These are phyloP conservation scores for Sutorius australiensis DNA, from an alignment of 768 basidiomycete species.

Conservation along the genomic window DNA sequence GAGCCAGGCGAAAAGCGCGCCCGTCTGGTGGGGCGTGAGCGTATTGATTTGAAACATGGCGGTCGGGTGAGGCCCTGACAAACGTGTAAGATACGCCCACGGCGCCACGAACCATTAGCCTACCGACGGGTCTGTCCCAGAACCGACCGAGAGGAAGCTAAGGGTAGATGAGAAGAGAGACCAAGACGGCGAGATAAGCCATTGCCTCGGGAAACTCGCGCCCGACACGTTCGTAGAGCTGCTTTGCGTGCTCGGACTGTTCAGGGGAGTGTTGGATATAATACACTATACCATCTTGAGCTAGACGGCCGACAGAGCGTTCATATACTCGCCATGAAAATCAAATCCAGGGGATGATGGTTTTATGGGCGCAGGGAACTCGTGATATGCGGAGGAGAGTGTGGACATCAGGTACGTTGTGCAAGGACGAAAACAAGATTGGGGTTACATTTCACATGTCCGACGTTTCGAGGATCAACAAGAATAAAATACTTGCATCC, in stretches of 20 bases:
- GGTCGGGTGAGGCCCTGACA: conserved; percentile 59
- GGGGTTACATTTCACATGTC: no score
- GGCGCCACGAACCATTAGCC: conserved; percentile 12
- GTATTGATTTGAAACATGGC: conserved; percentile 73
- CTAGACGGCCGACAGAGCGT: fast-evolving
- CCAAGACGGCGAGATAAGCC: background rate
- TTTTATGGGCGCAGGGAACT: conserved; percentile 53
- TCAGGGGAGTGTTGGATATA: conserved; percentile 46
- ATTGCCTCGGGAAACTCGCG: conserved; percentile 68
- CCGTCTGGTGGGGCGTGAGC: conserved; percentile 64
- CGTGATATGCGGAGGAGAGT: conserved; percentile 49
- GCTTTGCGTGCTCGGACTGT: conserved; percentile 46
- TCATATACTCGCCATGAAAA: conserved; percentile 55
- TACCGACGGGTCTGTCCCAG: conserved; percentile 62
- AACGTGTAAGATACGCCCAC: background rate
- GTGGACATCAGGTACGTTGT: conserved; percentile 10
- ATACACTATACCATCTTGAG: conserved; percentile 45
- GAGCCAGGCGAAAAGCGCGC: conserved; percentile 65
- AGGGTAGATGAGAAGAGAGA: background rate
- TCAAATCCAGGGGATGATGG: conserved; percentile 60
- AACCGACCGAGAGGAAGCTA: conserved; percentile 60
- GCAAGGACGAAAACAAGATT: background rate
- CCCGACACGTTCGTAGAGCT: conserved; percentile 56
- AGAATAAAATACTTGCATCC: background rate
- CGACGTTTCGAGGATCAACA: background rate